phyloP scores from a whole-genome alignment of 2,329 filamentous ascomycete genomes.

The Trichothecium roseum region DNA sequence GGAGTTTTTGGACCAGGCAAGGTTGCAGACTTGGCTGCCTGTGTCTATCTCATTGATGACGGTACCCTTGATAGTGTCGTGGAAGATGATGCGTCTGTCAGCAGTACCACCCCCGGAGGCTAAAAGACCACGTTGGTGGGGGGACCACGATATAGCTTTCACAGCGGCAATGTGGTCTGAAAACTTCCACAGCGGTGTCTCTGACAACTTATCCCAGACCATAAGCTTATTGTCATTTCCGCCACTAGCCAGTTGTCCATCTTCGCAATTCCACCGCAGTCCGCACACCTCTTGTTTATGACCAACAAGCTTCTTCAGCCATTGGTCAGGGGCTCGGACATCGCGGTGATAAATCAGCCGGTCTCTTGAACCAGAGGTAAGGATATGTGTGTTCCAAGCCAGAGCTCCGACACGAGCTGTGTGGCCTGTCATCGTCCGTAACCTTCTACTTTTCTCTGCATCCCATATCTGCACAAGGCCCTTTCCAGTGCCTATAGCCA shows the following conservation, averaged over 20 bases:
- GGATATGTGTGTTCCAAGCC: conserved; percentile 96
- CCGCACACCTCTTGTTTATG: conserved; percentile 99
- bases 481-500: conserved; percentile 90
- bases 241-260: conserved; percentile 86
- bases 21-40: conserved; percentile 96
- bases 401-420: conserved; percentile 85
- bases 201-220: conserved; percentile 95
- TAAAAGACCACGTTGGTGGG: conserved; percentile 87
- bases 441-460: conserved; percentile 70
- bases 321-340: conserved; percentile 86
- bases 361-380: conserved; percentile 90
- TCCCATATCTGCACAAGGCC: conserved; percentile 97
- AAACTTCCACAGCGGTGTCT: conserved; percentile 87
- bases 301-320: conserved; percentile 74
- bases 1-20: conserved; percentile 94
- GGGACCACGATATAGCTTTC: conserved; percentile 96
- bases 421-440: conserved; percentile 95
- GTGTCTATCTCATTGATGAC: conserved; percentile 86
- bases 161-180: conserved; percentile 92
- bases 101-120: conserved; percentile 93
- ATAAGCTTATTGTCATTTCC: conserved; percentile 99
- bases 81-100: conserved; percentile 94
- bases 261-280: conserved; percentile 92
- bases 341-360: conserved; percentile 92
- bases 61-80: conserved; percentile 81